phyloP scores from a whole-genome alignment of 345 rosid species.

The Bruguiera sexangula region DNA sequence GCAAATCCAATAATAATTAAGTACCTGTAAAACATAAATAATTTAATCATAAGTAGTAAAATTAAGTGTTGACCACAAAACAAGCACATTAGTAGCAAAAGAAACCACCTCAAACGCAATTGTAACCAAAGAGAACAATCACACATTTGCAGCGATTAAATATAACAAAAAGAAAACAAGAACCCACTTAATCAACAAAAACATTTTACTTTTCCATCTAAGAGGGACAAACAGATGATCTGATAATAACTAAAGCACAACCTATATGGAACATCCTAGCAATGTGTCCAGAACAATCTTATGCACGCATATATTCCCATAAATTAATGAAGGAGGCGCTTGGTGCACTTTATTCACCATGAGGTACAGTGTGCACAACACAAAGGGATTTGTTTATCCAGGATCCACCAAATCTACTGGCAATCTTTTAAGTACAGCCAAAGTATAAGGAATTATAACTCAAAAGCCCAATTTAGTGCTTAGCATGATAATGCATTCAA shows the following conservation, averaged over 20 bases:
- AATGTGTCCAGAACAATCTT: background rate
- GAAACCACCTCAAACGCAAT: too few relatives aligned
- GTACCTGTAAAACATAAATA: too few relatives aligned
- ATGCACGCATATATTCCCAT: background rate
- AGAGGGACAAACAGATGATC: background rate
- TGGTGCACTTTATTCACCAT: background rate
- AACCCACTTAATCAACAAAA: background rate
- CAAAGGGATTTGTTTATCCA: too few relatives aligned
- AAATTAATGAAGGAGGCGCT: background rate
- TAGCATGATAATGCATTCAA: too few relatives aligned
- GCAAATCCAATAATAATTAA: too few relatives aligned
- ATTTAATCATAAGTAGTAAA: too few relatives aligned
- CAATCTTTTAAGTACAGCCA: background rate
- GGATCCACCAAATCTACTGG: background rate
- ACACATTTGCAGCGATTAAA: background rate
- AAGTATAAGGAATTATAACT: background rate
- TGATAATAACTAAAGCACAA: too few relatives aligned
- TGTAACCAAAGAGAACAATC: background rate
- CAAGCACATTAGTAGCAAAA: background rate
- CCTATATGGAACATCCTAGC: background rate
- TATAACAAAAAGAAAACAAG: background rate
- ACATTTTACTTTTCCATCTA: background rate
- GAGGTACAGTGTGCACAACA: background rate
- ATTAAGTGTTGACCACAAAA: background rate
- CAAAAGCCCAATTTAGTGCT: too few relatives aligned